A percentile compares a stretch with the other conserved stretches of the same genome.
Evolutionary conservation across 345 rosid genomes (phyloP).

Genomic region (Pistacia integerrima): DNA sequence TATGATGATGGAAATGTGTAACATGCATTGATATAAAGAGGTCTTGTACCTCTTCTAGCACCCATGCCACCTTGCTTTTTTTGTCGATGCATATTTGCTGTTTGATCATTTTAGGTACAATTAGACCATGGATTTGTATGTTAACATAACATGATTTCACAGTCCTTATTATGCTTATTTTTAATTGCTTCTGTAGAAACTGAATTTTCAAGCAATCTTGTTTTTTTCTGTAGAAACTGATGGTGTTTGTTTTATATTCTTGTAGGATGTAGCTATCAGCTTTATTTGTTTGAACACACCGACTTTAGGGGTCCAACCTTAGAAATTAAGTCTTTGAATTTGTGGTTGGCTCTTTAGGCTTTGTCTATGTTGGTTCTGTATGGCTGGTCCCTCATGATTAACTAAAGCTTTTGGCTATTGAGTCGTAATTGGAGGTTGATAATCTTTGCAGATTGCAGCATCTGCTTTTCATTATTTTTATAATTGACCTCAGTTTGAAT

Average conservation of each 20-base stretch:
- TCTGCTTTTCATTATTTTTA: conserved; percentile 12
- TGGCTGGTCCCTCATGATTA: conserved; percentile 19
- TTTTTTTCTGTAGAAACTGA: conserved; percentile 23
- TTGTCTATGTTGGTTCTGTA: conserved; percentile 14
- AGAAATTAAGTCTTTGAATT: conserved; percentile 28
- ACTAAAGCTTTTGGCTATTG: conserved; percentile 22
- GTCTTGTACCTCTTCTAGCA: conserved; percentile 7
- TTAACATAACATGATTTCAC: neutral
- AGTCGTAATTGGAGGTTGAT: conserved; percentile 19
- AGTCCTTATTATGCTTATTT: conserved; percentile 20
- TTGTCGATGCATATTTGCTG: neutral
- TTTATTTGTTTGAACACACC: conserved; percentile 13
- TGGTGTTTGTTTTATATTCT: conserved; percentile 9
- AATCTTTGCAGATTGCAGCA: conserved; percentile 23
- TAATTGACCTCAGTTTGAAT: conserved; percentile 12
- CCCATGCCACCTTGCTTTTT: neutral
- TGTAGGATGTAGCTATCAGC: conserved; percentile 10
- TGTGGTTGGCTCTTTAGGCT: conserved; percentile 15
- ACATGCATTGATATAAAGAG: conserved; percentile 27
- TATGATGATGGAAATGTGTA: conserved; percentile 23
- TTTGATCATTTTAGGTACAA: conserved; percentile 15
- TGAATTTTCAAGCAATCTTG: conserved; percentile 15
- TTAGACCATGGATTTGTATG: conserved; percentile 2
- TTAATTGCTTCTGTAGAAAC: conserved; percentile 21
- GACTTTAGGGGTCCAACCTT: conserved; percentile 35